These are phyloP conservation scores for Diplosphaera chodatii DNA, from an alignment of 139 green algal genomes.

Conservation along the genomic window DNA sequence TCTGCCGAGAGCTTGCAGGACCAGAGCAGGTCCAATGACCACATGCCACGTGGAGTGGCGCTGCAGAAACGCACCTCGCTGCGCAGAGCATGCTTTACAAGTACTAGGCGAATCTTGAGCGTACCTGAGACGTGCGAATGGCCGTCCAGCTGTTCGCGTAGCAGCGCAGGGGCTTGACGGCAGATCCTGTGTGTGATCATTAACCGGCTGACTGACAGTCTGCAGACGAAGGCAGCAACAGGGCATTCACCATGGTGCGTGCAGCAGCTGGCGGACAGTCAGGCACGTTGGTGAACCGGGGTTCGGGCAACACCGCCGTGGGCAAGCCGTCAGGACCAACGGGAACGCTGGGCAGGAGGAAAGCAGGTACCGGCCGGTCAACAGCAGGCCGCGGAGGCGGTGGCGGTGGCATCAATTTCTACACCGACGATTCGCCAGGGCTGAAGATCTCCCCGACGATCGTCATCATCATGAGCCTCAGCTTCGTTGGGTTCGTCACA, in stretches of 20 bases:
- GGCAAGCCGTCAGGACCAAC: conserved; percentile 25
- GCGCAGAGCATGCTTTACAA: no score
- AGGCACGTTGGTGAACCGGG: not conserved
- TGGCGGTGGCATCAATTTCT: conserved; percentile 52
- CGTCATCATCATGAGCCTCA: conserved; percentile 64
- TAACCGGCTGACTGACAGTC: no score
- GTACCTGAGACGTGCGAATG: no score
- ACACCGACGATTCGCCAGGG: conserved; percentile 68
- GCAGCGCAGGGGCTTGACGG: no score
- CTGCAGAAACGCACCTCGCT: no score
- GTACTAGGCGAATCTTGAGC: no score
- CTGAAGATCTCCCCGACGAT: conserved; percentile 70
- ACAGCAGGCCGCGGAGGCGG: not conserved
- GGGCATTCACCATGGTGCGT: not conserved
- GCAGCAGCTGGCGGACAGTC: not conserved
- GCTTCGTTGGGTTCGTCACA: conserved; percentile 72
- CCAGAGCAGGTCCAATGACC: no score
- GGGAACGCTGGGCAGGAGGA: not conserved
- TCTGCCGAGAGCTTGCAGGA: no score
- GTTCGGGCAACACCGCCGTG: conserved; percentile 17
- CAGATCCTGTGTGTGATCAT: no score
- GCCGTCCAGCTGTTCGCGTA: no score
- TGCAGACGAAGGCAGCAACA: no score
- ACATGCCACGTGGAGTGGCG: no score
- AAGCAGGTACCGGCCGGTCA: not conserved